Evolutionary conservation across 345 rosid species (phyloP).

Genomic region (Hevea brasiliensis): DNA sequence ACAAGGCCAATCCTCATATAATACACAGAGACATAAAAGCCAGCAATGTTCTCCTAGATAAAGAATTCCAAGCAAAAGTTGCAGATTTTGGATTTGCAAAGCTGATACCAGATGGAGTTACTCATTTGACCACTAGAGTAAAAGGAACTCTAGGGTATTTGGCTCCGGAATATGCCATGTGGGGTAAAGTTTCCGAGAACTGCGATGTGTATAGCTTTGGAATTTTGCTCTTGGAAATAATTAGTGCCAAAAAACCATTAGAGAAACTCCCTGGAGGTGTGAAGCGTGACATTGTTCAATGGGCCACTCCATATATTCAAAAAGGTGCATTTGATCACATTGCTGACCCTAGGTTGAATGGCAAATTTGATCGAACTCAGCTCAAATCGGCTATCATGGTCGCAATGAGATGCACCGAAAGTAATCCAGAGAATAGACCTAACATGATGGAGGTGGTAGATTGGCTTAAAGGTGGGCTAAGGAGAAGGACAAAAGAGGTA

Average conservation of each 20-base stretch:
- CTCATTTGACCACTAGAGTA: slow-evolving; percentile 63
- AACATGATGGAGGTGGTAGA: slow-evolving; percentile 55
- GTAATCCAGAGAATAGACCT: slow-evolving; percentile 51
- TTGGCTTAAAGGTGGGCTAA: slow-evolving; percentile 43
- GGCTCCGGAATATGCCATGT: slow-evolving; percentile 84
- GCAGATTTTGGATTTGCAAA: slow-evolving; percentile 78
- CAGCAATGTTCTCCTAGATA: slow-evolving; percentile 59
- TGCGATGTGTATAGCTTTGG: slow-evolving; percentile 78
- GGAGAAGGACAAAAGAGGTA: slow-evolving; percentile 33
- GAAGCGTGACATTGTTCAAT: slow-evolving; percentile 57
- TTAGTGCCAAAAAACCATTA: slow-evolving; percentile 55
- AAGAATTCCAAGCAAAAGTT: slow-evolving; percentile 55
- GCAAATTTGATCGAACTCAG: slow-evolving; percentile 40
- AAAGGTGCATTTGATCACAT: slow-evolving; percentile 52
- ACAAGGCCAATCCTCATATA: slow-evolving; percentile 63
- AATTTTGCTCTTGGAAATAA: slow-evolving; percentile 52
- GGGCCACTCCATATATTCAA: slow-evolving; percentile 54
- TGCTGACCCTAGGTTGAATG: slow-evolving; percentile 52
- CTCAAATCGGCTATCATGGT: slow-evolving; percentile 37
- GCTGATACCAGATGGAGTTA: slow-evolving; percentile 60
- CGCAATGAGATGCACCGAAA: slow-evolving; percentile 49
- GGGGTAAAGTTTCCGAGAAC: slow-evolving; percentile 67
- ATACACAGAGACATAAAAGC: slow-evolving; percentile 74
- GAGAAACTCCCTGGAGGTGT: slow-evolving; percentile 57
- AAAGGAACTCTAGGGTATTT: slow-evolving; percentile 68